These are phyloP conservation scores for Hansenula sp. DNA, from an alignment of 1,139 yeast species.

Conservation along the genomic window DNA sequence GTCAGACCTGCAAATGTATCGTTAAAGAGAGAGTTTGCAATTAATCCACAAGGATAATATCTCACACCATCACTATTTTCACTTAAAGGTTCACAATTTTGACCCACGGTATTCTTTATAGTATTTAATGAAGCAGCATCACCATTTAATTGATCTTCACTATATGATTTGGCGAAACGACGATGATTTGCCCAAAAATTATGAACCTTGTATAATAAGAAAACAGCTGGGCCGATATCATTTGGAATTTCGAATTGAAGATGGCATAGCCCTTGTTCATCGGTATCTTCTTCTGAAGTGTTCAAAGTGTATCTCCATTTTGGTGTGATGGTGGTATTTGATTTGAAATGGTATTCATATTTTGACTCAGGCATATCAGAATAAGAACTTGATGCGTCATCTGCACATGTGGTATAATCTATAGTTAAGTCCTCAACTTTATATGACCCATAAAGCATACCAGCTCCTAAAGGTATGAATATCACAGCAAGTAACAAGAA, in stretches of 20 bases:
- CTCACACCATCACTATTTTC: constrained; percentile 48
- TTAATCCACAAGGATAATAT: constrained; percentile 90
- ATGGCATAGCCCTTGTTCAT: constrained; percentile 56
- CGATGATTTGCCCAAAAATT: constrained; percentile 92
- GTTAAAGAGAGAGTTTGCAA: constrained; percentile 90
- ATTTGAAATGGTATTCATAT: constrained; percentile 48
- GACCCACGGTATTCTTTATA: constrained; percentile 69
- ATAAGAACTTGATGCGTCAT: constrained; percentile 53
- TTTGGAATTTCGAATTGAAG: constrained; percentile 78
- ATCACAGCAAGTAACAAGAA: constrained; percentile 72
- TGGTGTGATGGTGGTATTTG: constrained; percentile 33
- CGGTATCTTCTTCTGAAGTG: constrained; percentile 42
- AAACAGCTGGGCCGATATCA: constrained; percentile 71
- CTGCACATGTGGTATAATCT: constrained; percentile 75
- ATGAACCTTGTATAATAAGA: constrained; percentile 73
- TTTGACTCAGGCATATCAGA: constrained; percentile 58
- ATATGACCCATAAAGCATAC: constrained; percentile 77
- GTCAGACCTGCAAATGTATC: constrained; percentile 64
- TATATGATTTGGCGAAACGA: constrained; percentile 83
- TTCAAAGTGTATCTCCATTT: constrained; percentile 65
- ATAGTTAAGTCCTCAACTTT: constrained; percentile 74
- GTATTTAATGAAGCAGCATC: constrained; percentile 47
- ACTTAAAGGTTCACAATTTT: constrained; percentile 81
- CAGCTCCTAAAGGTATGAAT: constrained; percentile 90
- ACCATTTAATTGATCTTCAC: constrained; percentile 88